Conservation (phyloP, 257 asterid genomes). For the Solanum piurae region DNA sequence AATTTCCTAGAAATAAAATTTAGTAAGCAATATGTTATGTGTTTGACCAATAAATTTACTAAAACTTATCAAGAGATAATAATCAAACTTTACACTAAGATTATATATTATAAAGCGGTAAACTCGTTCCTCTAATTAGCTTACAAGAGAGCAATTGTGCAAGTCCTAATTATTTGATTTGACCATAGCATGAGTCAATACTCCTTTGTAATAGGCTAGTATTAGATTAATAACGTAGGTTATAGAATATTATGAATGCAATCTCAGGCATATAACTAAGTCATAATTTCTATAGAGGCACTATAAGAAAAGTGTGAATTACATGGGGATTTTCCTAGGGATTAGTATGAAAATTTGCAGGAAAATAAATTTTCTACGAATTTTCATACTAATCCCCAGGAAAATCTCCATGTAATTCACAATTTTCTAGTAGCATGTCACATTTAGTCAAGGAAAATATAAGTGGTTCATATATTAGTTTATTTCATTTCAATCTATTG, state of each 20-base stretch:
- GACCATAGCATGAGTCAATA: neutral
- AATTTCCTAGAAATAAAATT: neutral
- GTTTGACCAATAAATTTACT: neutral
- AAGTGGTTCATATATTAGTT: neutral
- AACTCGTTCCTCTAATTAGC: neutral
- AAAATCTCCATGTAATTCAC: no score
- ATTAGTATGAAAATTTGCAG: no score
- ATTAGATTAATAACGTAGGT: neutral
- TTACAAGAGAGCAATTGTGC: neutral
- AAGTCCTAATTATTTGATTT: neutral
- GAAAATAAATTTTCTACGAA: no score
- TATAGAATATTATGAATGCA: neutral
- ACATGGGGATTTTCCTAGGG: no score
- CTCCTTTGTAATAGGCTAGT: neutral
- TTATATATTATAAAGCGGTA: neutral
- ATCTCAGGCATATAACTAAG: neutral
- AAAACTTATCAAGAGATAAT: neutral
- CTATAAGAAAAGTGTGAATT: no score
- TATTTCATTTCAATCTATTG: neutral
- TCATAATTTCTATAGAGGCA: neutral
- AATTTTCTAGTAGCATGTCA: neutral
- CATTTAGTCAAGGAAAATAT: neutral
- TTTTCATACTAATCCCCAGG: no score
- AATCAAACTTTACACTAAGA: neutral
- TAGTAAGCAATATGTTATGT: neutral